Base-by-base conservation (phyloP, 1,139 yeast species). In the Candida smagusa region DNA sequence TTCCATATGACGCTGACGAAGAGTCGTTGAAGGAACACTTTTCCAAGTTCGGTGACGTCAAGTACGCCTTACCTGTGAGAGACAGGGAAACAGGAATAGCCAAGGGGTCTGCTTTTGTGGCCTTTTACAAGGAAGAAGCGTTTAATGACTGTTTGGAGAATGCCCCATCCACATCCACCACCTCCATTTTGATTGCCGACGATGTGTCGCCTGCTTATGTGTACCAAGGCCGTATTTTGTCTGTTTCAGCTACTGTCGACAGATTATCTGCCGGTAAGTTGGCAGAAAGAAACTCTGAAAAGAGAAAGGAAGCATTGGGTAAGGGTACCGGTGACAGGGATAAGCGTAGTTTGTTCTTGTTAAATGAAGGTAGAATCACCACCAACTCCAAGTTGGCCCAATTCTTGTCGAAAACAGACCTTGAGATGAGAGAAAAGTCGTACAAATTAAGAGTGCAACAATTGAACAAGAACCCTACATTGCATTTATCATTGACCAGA, bases 31-130 rank as follows among this genome's bases (percentile, higher is more conserved):
- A 71, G 41, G 86, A 81, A 38, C 97, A 92, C 56, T 92, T 92
- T 55, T 64, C 71, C 41, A 74, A 78, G 48, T 89, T 92, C 56
- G 99, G 99, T 7, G 76, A 86, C 7, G 90, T 92, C 24, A 83
- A 85, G 51, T 92, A 89, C 57, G 98, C 98, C 0, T 72, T 92
- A 35, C 97, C 97, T 0, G 98, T 94, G 8, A 72, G 83, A 48
- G 99, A 94, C 56, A 84, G 74, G 54, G 83, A 72, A 40, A 82
- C 96, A 2, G 95, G 95, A 4, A 68, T 87, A 42, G 89, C 98
- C 8, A 86, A 75, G 58, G 99, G 99, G 40, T 84, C 96, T 1
- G 99, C 97, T 0, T 92, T 92, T 58, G 96, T 92, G 31, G 96
- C 96, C 0, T 92, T 92, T 57, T 61, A 58, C 38, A 68, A 73